A percentile compares a stretch with the other conserved stretches of the same genome.
Evolutionary conservation across 2,329 filamentous ascomycete genomes (phyloP).

Genomic region (Phaeophleospora eucalypticola): DNA sequence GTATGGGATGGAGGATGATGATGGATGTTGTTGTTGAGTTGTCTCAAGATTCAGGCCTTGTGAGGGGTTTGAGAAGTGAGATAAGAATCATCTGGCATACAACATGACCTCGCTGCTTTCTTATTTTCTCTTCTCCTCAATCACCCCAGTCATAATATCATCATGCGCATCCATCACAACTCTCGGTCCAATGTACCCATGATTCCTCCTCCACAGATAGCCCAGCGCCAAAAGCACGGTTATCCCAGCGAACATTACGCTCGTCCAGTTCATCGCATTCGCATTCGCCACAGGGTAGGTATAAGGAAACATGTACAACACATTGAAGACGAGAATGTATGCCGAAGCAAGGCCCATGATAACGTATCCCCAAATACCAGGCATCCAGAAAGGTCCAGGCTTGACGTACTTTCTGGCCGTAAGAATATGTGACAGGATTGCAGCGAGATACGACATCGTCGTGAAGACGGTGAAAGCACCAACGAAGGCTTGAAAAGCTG

Average conservation of each 20-base stretch:
- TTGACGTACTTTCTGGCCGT: slow-evolving; percentile 40
- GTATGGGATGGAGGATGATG: too few relatives aligned
- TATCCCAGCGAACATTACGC: slow-evolving; percentile 50
- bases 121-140: slow-evolving; percentile 21
- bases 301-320: slow-evolving; percentile 60
- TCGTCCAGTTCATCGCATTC: slow-evolving; percentile 52
- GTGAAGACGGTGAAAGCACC: slow-evolving; percentile 54
- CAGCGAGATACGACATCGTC: slow-evolving; percentile 57
- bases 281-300: slow-evolving; percentile 42
- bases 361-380: slow-evolving; percentile 44
- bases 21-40: too few relatives aligned
- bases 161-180: slow-evolving; percentile 25
- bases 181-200: slow-evolving; percentile 39
- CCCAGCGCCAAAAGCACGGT: slow-evolving; percentile 48
- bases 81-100: too few relatives aligned
- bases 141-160: slow-evolving; percentile 25
- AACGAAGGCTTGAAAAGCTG: slow-evolving; percentile 65
- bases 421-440: slow-evolving; percentile 52
- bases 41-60: too few relatives aligned
- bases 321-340: slow-evolving; percentile 59
- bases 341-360: slow-evolving; percentile 51
- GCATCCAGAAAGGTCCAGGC: slow-evolving; percentile 58
- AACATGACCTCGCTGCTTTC: too few relatives aligned
- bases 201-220: slow-evolving; percentile 39
- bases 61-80: too few relatives aligned